A percentile compares a stretch with the other conserved stretches of the same genome.
These are phyloP conservation scores for Epithele typhae DNA, from an alignment of 768 basidiomycete species.

Conservation along the genomic window DNA sequence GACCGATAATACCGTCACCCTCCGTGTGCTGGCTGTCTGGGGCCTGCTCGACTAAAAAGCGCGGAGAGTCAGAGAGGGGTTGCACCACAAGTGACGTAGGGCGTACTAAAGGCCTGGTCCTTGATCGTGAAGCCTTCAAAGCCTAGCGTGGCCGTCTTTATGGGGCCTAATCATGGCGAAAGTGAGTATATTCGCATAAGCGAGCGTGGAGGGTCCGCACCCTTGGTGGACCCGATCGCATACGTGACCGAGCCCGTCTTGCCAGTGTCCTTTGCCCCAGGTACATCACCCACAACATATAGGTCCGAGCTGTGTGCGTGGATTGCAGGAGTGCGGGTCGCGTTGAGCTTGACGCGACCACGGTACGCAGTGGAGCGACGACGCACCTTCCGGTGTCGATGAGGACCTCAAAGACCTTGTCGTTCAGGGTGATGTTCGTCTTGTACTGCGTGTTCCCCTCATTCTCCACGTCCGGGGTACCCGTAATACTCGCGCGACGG, in stretches of 20 bases:
- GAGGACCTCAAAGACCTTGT: slow-evolving; percentile 19
- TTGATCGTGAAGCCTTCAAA: slow-evolving; percentile 23
- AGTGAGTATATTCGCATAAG: neutral
- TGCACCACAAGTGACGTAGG: neutral
- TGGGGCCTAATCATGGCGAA: slow-evolving; percentile 15
- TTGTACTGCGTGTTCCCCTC: slow-evolving; percentile 23
- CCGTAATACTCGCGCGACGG: slow-evolving; percentile 14
- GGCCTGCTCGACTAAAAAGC: slow-evolving; percentile 11
- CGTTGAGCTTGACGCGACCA: no score
- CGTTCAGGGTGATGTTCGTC: slow-evolving; percentile 26
- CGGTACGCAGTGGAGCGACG: no score
- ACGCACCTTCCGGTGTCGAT: slow-evolving; percentile 30
- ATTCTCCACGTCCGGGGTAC: slow-evolving; percentile 20
- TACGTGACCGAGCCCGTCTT: slow-evolving; percentile 20
- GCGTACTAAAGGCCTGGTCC: slow-evolving; percentile 26
- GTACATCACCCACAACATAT: slow-evolving; percentile 22
- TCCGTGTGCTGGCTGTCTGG: slow-evolving; percentile 16
- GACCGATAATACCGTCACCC: slow-evolving; percentile 26
- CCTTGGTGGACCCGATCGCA: slow-evolving; percentile 21
- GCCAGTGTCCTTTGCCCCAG: slow-evolving; percentile 21
- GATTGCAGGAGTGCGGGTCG: no score
- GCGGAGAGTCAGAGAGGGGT: no score
- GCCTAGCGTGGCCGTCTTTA: slow-evolving; percentile 24
- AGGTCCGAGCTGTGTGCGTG: slow-evolving; percentile 29
- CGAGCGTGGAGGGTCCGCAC: slow-evolving; percentile 3